Evolutionary conservation across 352 stramenopile species (phyloP), one percentile per base, ranked within the genome.

Genomic region (Aphanomyces stellatus): DNA sequence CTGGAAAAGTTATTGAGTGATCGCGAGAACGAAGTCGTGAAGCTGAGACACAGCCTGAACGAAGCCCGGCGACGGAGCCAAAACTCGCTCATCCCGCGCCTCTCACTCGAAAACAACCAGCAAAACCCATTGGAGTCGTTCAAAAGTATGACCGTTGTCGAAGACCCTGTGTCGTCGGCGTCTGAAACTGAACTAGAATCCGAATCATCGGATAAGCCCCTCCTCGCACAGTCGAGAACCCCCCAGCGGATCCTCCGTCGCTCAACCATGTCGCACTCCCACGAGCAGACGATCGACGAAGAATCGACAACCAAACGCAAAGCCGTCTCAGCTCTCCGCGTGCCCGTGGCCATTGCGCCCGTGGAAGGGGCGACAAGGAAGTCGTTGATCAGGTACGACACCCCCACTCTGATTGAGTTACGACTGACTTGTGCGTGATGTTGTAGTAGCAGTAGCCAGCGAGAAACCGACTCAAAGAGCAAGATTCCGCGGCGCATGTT

Each of bases 21-120:
- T 41, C 80, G 85, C 17, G 85, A 93, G 62, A 79, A 88, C 40
- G 85, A 93, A 62, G 85, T 93, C 35, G 85, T 85, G 60, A 91
- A 90, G 59, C 65, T 93, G 30, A 81, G 85, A 6, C 80, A 88
- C 25, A 65, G 81, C 71, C 65, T 93, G 22, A 88, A 76, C 0
- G 85, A 93, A 55, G 81, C 82, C 5, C 81, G 85, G 2, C 80
- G 87, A 51, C 78, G 85, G 28, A 90, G 72, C 28, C 84, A 83
- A n/a, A 81, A 74, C 17, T 82, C 82, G 3, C 77, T 92, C 13
- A 90, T 92, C 40, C 84, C 84, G n/a, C 76, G 84, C 4, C 25
- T 86, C 8, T 72, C 60, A n/a, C 30, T 67, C 8, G 60, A 67
- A 19, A 37, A 33, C 28, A 27, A 24, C 30, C 25, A 25, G 19